Base-by-base conservation (phyloP, 2,329 filamentous ascomycete species). In the Colletotrichum sp. region DNA sequence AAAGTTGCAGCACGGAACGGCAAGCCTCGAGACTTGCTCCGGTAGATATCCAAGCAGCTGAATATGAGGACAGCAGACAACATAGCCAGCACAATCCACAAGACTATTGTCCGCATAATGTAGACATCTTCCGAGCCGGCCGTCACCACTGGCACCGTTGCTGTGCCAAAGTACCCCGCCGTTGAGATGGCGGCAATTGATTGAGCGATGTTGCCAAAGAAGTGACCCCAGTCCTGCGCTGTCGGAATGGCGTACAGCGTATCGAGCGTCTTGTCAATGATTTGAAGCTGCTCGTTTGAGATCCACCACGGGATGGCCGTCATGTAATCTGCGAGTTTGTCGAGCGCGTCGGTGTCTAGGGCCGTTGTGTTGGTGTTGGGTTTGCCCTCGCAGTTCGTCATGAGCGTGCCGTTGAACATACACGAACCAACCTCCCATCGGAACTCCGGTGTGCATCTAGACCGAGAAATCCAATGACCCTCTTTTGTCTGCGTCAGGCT, bases 1-100 rank as follows among this genome's bases (percentile, higher is more conserved):
- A 74, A 74, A 8, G 67, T 66, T 12, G 72, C 67, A 6, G 72
- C 15, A 15, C 71, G 25, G 2, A 70, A 74, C 6, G 66, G 71
- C 27, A 74, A 19, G 19, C 66, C 71, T 2, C 66, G 57, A 5
- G 71, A 74, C 27, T 71, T 74, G 67, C 71, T 70, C 25, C 71
- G 34, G 55, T 66, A 74, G 6, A 74, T 36, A 13, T 74, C 66
- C 19, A 74, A 25, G 34, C 66, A 70, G 7, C 71, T 74, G n/a
- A 63, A 32, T 11, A 34, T 4, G 8, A 70, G 15, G 1, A 74
- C 71, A n/a, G 27, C 11, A 19, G 30, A 16, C 30, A 65, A 27
- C 71, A 74, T 74, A 7, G 25, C 66, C n/a, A 74, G 3, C 3
- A 74, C 44, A 6, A 70, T 34, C 59, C 66, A 74, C 15, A 74